Conservation (phyloP, 192 early-diverging fungal species). For the Kickxella alabastrina region DNA sequence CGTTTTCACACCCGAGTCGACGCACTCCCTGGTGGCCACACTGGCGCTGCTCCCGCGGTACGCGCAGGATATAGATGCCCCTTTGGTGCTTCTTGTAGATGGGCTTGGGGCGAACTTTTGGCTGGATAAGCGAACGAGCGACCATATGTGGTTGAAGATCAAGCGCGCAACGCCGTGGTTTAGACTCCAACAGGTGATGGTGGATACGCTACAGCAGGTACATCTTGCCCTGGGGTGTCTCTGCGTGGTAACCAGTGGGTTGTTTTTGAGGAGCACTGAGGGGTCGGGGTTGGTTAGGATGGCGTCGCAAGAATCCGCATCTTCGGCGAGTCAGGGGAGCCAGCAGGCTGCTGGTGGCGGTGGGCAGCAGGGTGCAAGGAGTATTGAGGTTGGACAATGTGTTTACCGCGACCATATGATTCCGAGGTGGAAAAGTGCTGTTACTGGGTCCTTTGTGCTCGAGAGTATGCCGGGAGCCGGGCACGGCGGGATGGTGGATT, state of each 20-base stretch:
- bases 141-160: slow-evolving; percentile 14
- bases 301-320: slow-evolving; percentile 1
- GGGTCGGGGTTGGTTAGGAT: slow-evolving; percentile 4
- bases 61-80: neutral
- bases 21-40: slow-evolving; percentile 23
- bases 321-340: neutral
- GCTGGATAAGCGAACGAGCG: slow-evolving; percentile 20
- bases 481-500: neutral
- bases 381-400: neutral
- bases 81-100: slow-evolving; percentile 18
- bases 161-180: slow-evolving; percentile 36
- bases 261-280: slow-evolving; percentile 15
- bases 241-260: slow-evolving; percentile 18
- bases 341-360: neutral
- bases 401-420: slow-evolving; percentile 42
- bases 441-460: slow-evolving; percentile 27
- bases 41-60: slow-evolving; percentile 29
- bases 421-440: slow-evolving; percentile 25
- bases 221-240: slow-evolving; percentile 13
- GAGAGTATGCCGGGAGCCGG: slow-evolving; percentile 7
- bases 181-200: slow-evolving; percentile 38
- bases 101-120: slow-evolving; percentile 24
- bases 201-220: slow-evolving; percentile 26
- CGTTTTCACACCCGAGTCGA: slow-evolving; percentile 25
- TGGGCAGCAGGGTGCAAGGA: too few relatives aligned